Conservation (phyloP, 805 yeast species). For the Diddensiella transvaalensis region DNA sequence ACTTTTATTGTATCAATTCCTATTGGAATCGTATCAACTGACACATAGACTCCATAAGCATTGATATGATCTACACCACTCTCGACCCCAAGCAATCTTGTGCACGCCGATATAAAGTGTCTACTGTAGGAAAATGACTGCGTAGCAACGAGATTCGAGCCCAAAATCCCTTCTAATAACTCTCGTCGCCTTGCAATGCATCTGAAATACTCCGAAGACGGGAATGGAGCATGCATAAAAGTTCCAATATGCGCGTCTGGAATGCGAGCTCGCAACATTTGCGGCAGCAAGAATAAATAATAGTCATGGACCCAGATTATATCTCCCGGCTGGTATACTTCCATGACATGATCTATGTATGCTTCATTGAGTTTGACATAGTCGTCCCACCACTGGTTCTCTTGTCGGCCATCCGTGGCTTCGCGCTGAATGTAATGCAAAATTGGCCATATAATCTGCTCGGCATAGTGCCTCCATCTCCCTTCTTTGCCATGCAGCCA, state of each 20-base stretch:
- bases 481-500: slow-evolving; percentile 79
- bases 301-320: slow-evolving; percentile 92
- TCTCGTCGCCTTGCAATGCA: slow-evolving; percentile 80
- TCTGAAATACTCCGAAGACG: slow-evolving; percentile 89
- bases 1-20: slow-evolving; percentile 80
- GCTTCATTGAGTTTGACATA: slow-evolving; percentile 89
- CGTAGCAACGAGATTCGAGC: slow-evolving; percentile 81
- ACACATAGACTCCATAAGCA: slow-evolving; percentile 73
- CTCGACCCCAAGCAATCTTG: slow-evolving; percentile 82
- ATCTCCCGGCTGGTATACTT: slow-evolving; percentile 81
- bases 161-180: slow-evolving; percentile 85
- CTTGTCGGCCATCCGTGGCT: slow-evolving; percentile 38
- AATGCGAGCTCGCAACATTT: slow-evolving; percentile 70
- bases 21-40: slow-evolving; percentile 74
- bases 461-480: slow-evolving; percentile 87
- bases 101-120: slow-evolving; percentile 87
- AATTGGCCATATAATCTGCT: slow-evolving; percentile 88
- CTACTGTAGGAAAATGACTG: slow-evolving; percentile 83
- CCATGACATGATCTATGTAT: slow-evolving; percentile 72
- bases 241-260: slow-evolving; percentile 74
- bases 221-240: slow-evolving; percentile 88
- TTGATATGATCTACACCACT: slow-evolving; percentile 43
- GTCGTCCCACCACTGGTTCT: slow-evolving; percentile 78
- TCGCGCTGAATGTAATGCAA: slow-evolving; percentile 85
- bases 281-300: slow-evolving; percentile 77